These are phyloP conservation scores for Panaeolus cyanescens DNA, from an alignment of 768 basidiomycete genomes.

Conservation along the genomic window DNA sequence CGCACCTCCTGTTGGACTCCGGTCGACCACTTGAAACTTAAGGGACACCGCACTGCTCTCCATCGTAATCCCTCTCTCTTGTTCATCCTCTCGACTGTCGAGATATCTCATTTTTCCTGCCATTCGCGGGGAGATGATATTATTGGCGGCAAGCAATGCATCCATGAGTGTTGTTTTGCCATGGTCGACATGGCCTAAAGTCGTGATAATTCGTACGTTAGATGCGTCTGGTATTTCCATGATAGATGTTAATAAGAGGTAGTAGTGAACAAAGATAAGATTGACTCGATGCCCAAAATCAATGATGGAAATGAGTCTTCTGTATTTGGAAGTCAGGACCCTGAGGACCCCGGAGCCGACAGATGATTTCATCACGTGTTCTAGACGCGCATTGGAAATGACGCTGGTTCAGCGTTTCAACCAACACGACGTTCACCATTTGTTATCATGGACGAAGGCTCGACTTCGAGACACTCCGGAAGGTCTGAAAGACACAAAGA, in stretches of 20 bases:
- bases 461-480: constrained; percentile 27
- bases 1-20: constrained; percentile 57
- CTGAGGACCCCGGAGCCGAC: neutral
- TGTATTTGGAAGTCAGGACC: neutral
- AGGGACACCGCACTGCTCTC: constrained; percentile 95
- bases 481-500: constrained; percentile 12
- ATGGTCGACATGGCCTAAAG: constrained; percentile 91
- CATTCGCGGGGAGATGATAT: constrained; percentile 93
- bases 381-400: neutral
- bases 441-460: constrained; percentile 36
- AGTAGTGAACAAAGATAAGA: neutral
- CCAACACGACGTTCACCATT: constrained; percentile 2
- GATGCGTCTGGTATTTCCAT: constrained; percentile 40
- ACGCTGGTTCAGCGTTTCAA: constrained; percentile 6
- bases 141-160: constrained; percentile 92
- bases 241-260: constrained; percentile 6
- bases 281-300: neutral
- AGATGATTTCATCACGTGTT: constrained; percentile 14
- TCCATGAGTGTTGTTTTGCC: constrained; percentile 98
- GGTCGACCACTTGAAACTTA: constrained; percentile 79
- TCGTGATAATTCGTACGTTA: constrained; percentile 78
- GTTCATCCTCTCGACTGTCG: constrained; percentile 95
- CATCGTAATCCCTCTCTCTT: constrained; percentile 98
- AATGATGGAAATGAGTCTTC: constrained; percentile 2
- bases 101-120: constrained; percentile 96